phyloP scores from a whole-genome alignment of 805 yeast genomes.

The Candida arabinofermentans region DNA sequence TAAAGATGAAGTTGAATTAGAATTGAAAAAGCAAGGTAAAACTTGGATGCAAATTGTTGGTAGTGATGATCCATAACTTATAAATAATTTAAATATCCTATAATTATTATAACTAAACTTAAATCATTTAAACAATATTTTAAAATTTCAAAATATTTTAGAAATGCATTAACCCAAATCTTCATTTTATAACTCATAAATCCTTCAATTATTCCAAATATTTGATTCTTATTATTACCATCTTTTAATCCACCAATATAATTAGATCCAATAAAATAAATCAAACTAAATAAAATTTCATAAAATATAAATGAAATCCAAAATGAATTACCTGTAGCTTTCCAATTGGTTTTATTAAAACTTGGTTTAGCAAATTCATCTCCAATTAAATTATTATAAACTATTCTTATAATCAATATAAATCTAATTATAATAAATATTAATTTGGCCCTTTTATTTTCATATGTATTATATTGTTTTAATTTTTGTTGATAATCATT shows the following conservation, averaged over 20 bases:
- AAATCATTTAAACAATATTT: constrained; percentile 22
- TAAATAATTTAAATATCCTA: constrained; percentile 12
- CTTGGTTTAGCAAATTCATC: constrained; percentile 7
- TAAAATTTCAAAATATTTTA: constrained; percentile 25
- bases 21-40: constrained; percentile 67
- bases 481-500: constrained; percentile 2
- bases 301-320: constrained; percentile 22
- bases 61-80: constrained; percentile 41
- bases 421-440: constrained; percentile 18
- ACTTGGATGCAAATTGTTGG: constrained; percentile 84
- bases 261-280: not conserved
- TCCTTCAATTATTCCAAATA: constrained; percentile 16
- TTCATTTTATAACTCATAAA: constrained; percentile 20
- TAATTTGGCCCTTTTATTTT: constrained; percentile 8
- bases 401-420: constrained; percentile 8
- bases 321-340: constrained; percentile 8
- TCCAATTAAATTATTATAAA: constrained; percentile 6
- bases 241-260: not conserved
- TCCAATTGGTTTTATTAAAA: constrained; percentile 6
- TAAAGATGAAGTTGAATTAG: constrained; percentile 53
- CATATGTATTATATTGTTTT: constrained; percentile 14
- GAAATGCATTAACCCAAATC: constrained; percentile 9
- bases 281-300: constrained; percentile 19
- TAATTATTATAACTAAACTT: constrained; percentile 24
- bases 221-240: not conserved